Base-by-base conservation (phyloP, 2,329 filamentous ascomycete species). In the Fusarium miscanthi region DNA sequence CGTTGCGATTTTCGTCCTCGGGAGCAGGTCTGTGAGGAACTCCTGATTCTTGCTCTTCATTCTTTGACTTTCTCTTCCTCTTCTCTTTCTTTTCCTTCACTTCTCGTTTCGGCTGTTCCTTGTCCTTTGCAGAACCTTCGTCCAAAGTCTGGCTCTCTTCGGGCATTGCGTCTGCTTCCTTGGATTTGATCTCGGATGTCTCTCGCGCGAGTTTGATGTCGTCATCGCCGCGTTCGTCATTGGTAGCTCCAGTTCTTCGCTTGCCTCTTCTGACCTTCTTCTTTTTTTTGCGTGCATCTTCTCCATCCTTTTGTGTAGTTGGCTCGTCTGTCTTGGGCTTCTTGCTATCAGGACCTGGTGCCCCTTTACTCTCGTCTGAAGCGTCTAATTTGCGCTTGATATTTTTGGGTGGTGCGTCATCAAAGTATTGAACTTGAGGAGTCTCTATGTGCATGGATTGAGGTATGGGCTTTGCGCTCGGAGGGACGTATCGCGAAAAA, bases 401-500 rank as follows among this genome's bases (percentile, higher is more conserved):
- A 23, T 71, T 77, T 11, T 73, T 66, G 16, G 62, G 77, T 2
- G 76, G 57, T 49, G 80, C 74, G 14, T 81, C 78, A n/a, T 79
- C 74, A 53, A 81, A 78, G 56, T 74, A 78, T 43, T 77, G 75
- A 8, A 75, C 67, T 40, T 69, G 62, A 8, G 74, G 54, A 46
- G 54, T 42, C 41, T 74, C 56, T 16, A 25, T 33, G 12, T 38
- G 52, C 38, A 59, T 61, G 23, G 64, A 35, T 11, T 62, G 56
- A 25, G 66, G n/a, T 23, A 69, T 61, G 23, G 73, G 35, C 63
- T 79, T 80, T 51, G 76, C 66, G 41, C 77, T 75, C 1, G 82
- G 84, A 14, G 64, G 64, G 31, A 86, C 76, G 69, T 86, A 85
- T 66, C 84, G 81, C 48, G 84, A 79, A 71, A 85, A 85, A 53